Evolutionary conservation across 805 yeast species (phyloP), one percentile per base, ranked within the genome.

Genomic region (Zygosaccharomyces rouxii): DNA sequence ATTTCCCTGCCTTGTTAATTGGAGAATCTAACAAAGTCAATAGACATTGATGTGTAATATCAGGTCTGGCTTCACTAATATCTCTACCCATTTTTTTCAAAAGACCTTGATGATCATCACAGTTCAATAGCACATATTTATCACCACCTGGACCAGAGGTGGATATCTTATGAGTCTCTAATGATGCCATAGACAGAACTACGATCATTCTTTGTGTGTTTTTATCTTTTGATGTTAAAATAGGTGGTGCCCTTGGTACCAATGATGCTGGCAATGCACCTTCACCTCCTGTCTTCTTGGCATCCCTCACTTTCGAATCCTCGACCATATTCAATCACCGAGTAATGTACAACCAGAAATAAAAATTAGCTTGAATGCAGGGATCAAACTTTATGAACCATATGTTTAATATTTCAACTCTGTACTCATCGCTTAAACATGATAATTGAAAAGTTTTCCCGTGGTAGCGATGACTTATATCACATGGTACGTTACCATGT

Each of bases 1-100:
- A 77, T 68, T 82, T 88, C 7, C 99, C 99, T 5, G 97, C 98
- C 70, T 94, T 94, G 73, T 94, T 94, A 61, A 94, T 86, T 38
- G 99, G 99, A n/a, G 97, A 88, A 68, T 94, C 99, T 60, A 94
- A 75, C 55, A 94, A 75, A 3, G 99, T 92, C 69, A 94, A 76
- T 37, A 94, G 79, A 75, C 99, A 94, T 71, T 92, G 99, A 67
- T 94, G 99, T 38, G 99, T 94, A 62, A 94, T 94, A 68, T 94
- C 99, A n/a, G 99, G 99, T 69, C 99, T 82, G 6, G 97, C 98
- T 65, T 94, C 99, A 42, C 96, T 88, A 55, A 94, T 92, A 64
- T 94, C 98, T 65, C 98, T 81, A 46, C 95, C 96, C 95, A 92
- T 89, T 66, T 89, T 92, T 68, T 92, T 85, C 60, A 94, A 74